Evolutionary conservation across 768 basidiomycete genomes (phyloP), one percentile per base, ranked within the genome.

Genomic region (Rhodotorula taiwanensis): DNA sequence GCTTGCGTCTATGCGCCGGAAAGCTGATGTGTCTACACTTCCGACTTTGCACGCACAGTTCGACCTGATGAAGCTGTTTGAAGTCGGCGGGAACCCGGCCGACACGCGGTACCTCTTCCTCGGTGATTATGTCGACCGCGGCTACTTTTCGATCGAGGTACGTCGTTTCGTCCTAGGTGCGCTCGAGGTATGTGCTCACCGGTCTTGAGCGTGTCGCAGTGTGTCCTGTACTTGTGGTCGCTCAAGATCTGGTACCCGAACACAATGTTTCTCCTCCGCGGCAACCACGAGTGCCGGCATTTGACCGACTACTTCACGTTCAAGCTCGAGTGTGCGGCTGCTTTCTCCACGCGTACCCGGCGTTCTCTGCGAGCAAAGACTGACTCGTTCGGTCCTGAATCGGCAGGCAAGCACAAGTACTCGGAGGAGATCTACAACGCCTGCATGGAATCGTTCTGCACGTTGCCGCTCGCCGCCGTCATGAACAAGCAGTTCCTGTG

Each of bases 401-500:
- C n/a, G n/a, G n/a, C 73, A 95, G 91, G 92, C 80, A 94, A 94
- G 78, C 95, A 98, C 80, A 98, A 98, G 79, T 99, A 99, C 77
- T 91, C 90, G 13, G 94, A 97, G 71, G 84, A 85, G 30, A 83
- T 99, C 64, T 99, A 99, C 75, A 91, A 99, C 64, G 91, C 90
- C 31, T 92, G 89, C 81, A 94, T 97, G 91, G 89, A 95, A 33
- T 89, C 89, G 0, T 98, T 99, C 80, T 97, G 93, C 74, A 82
- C 88, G 0, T 82, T 99, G 1, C 95, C 95, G 4, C 82, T 99
- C 14, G 94, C 94, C 1, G 95, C 95, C 36, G 77, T 99, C 73
- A 98, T 98, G 94, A 99, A 99, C 80, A 97, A 97, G 75, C 95
- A 98, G 77, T 99, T 99, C 77, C 79, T 98, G 53, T 99, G 94